These are phyloP conservation scores for Cyclanthera cordifolia DNA, from an alignment of 306 rosid species.

Conservation along the genomic window DNA sequence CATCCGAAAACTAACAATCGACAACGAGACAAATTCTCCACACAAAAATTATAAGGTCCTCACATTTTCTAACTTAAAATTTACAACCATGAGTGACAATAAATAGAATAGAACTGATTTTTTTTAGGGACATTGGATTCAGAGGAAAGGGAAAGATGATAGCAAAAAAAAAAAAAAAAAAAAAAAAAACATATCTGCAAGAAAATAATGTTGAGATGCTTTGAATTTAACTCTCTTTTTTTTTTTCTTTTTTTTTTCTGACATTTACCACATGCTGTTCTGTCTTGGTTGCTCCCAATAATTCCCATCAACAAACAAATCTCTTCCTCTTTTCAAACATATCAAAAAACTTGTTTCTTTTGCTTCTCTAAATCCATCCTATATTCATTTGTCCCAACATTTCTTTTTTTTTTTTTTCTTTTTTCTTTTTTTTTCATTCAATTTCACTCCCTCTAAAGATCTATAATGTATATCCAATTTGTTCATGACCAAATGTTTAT, in stretches of 20 bases:
- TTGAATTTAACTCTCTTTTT: slow-evolving; percentile 11
- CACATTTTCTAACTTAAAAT: no score
- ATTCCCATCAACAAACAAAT: neutral
- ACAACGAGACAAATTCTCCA: no score
- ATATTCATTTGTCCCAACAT: neutral
- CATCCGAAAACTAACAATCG: no score
- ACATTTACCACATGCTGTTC: slow-evolving; percentile 36
- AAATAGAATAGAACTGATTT: no score
- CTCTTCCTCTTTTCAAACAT: neutral
- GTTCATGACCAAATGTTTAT: neutral
- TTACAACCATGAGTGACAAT: no score
- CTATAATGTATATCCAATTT: neutral
- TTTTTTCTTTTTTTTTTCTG: slow-evolving; percentile 11
- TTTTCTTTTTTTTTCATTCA: neutral
- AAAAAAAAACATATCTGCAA: slow-evolving; percentile 5
- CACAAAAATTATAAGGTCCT: no score
- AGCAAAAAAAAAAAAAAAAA: neutral
- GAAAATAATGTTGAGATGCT: slow-evolving; percentile 16
- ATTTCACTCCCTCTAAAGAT: neutral
- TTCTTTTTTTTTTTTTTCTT: neutral
- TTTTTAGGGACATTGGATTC: no score
- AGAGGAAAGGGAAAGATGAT: no score
- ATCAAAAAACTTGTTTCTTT: neutral
- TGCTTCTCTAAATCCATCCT: neutral
- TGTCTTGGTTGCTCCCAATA: slow-evolving; percentile 26